Percentiles rank a stretch among this genome's conserved stretches.
These are phyloP conservation scores for Microsporum canis DNA, from an alignment of 2,329 filamentous ascomycete species.

Conservation along the genomic window DNA sequence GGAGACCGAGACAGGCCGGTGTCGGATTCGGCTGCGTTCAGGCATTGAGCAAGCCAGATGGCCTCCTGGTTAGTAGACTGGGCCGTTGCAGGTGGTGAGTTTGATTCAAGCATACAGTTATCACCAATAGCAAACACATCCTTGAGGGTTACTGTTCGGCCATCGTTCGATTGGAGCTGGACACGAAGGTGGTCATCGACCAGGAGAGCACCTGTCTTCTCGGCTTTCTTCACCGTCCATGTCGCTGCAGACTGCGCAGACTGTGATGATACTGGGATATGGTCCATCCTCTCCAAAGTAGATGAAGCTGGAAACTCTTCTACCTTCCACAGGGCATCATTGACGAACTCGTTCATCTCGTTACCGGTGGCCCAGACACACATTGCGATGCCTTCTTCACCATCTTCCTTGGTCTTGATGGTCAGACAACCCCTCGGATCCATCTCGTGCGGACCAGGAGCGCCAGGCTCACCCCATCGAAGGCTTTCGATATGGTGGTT, in stretches of 20 bases:
- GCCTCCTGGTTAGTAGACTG: constrained; percentile 51
- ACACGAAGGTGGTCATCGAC: constrained; percentile 47
- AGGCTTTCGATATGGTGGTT: constrained; percentile 46
- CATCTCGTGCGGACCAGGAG: constrained; percentile 26
- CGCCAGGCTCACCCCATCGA: constrained; percentile 39
- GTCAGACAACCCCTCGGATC: constrained; percentile 39
- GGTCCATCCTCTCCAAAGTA: constrained; percentile 3
- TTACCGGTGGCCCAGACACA: constrained; percentile 49
- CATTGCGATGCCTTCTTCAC: constrained; percentile 49
- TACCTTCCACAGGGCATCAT: constrained; percentile 28
- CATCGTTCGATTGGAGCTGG: constrained; percentile 36
- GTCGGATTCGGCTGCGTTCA: constrained; percentile 41
- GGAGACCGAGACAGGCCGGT: constrained; percentile 9
- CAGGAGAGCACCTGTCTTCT: constrained; percentile 39
- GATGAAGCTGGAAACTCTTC: constrained; percentile 13
- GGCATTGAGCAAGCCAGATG: constrained; percentile 43
- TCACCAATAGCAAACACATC: constrained; percentile 48
- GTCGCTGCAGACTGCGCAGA: constrained; percentile 10
- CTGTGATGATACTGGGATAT: constrained; percentile 6
- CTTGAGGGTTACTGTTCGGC: constrained; percentile 34
- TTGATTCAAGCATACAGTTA: constrained; percentile 44
- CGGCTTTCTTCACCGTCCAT: constrained; percentile 43
- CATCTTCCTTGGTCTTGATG: constrained; percentile 46
- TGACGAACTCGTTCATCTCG: constrained; percentile 46
- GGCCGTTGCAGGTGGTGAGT: constrained; percentile 45